Evolutionary conservation across 768 basidiomycete species (phyloP).

Genomic region (Leucogyrophana mollusca): DNA sequence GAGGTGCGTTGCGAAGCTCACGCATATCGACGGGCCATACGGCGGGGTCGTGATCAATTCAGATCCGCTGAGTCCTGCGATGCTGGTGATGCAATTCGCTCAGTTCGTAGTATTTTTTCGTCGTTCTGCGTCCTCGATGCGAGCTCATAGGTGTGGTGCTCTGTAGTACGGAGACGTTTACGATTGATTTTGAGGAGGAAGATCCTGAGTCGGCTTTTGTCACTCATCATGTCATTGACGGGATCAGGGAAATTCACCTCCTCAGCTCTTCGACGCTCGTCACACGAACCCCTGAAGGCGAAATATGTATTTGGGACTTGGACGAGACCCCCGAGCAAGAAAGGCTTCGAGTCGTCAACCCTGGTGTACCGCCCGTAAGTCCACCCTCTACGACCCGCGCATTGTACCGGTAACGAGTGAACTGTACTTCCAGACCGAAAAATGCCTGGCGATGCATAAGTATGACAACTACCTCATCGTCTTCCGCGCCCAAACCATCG

Average conservation of each 20-base stretch:
- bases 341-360: conserved; percentile 35
- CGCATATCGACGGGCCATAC: conserved; percentile 30
- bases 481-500: conserved; percentile 39
- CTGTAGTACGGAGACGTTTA: conserved; percentile 41
- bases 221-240: conserved; percentile 29
- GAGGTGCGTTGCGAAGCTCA: conserved; percentile 41
- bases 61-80: conserved; percentile 27
- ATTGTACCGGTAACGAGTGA: not conserved
- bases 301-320: conserved; percentile 37
- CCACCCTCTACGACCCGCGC: not conserved
- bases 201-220: conserved; percentile 39
- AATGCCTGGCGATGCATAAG: conserved; percentile 41
- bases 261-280: conserved; percentile 39
- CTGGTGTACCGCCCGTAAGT: conserved; percentile 30
- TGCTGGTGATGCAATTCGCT: conserved; percentile 43
- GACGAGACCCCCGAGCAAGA: conserved; percentile 24
- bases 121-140: not conserved
- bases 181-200: conserved; percentile 34
- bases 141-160: not conserved
- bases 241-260: conserved; percentile 30
- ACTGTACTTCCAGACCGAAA: conserved; percentile 32
- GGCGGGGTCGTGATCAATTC: conserved; percentile 49
- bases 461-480: conserved; percentile 44
- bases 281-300: conserved; percentile 31
- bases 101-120: conserved; percentile 27